Evolutionary conservation across 768 basidiomycete genomes (phyloP).

Genomic region (Lyophyllum shimeji): DNA sequence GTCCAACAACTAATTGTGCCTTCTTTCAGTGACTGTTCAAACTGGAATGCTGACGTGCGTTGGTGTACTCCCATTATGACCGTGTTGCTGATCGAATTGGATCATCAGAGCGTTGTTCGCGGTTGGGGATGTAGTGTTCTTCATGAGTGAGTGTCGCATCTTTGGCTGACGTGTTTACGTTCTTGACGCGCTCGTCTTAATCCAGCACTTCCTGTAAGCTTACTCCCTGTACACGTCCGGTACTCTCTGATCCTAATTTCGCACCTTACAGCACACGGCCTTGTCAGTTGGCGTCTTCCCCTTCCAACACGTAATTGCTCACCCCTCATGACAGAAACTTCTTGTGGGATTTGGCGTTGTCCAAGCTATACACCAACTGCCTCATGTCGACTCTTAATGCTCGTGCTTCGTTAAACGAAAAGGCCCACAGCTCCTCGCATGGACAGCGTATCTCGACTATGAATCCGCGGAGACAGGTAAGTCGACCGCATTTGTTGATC

Average conservation of each 20-base stretch:
- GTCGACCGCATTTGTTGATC: neutral
- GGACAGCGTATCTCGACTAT: conserved; percentile 23
- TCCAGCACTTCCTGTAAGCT: conserved; percentile 36
- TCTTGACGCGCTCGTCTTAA: neutral
- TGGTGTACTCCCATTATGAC: neutral
- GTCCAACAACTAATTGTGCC: neutral
- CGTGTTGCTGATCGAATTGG: neutral
- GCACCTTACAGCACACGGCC: conserved; percentile 36
- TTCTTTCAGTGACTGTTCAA: conserved; percentile 37
- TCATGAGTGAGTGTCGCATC: conserved; percentile 35
- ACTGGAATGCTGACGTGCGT: conserved; percentile 40
- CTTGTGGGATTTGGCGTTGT: conserved; percentile 46
- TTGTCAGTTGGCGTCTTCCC: conserved; percentile 32
- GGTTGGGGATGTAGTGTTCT: conserved; percentile 43
- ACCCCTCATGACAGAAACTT: conserved; percentile 36
- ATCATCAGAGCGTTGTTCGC: conserved; percentile 38
- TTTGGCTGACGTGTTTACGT: neutral
- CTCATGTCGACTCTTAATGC: conserved; percentile 50
- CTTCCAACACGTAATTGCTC: neutral
- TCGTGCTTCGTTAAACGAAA: conserved; percentile 31
- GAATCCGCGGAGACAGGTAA: conserved; percentile 15
- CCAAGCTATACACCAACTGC: conserved; percentile 50
- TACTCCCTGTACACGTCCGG: neutral
- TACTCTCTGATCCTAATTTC: neutral
- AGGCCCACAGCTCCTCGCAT: conserved; percentile 23